Base-by-base conservation (phyloP, 1,284 basidiomycete genomes). In the Neotropicomus parvogracilis region DNA sequence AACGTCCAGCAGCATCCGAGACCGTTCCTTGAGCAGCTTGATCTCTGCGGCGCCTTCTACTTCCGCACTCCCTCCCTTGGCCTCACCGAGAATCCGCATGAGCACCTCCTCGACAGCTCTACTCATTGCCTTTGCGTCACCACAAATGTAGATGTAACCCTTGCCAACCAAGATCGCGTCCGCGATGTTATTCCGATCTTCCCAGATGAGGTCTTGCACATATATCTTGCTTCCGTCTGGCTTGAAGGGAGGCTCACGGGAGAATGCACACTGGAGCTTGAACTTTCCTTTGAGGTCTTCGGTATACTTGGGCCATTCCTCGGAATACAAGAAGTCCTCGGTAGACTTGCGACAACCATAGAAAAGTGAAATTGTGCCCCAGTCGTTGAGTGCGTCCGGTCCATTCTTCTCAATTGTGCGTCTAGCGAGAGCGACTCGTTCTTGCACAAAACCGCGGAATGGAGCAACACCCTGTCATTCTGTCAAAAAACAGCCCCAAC, bases 391-490 rank as follows among this genome's bases (percentile, higher is more conserved):
- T 3, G 91, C 94, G 55, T 95, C 90, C 5, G 83, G 77, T 4
- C 93, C 92, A 61, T 91, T 91, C 80, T 97, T 97, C 63, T 94
- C 94, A 50, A 91, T 78, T 1, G 94, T 91, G 60, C 92, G 91
- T 54, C 91, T 87, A 13, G 95, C 95, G 37, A 97, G 84, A 11
- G 93, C 93, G 29, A 99, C 87, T 58, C 95, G 91, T 68, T 99
- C 95, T 73, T 99, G 97, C 7, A 99, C 82, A 67, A 99, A 99
- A 2, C 94, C 94, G 52, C 95, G 89, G 91, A 99, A 99, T 14
- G 95, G 95, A 29, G 95, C 95, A 45, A 99, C 93, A 75, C 94
- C 93, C 91, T 54, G 35, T 29, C 40, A 28, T 17, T 37, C 31
- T 24, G 12, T 53, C 24, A 48, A 29, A 20, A 14, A 38, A 17